A percentile compares a stretch with the other conserved stretches of the same genome.
phyloP scores from a whole-genome alignment of 495 filamentous ascomycete species.

The Hypoxylon subgilvum region DNA sequence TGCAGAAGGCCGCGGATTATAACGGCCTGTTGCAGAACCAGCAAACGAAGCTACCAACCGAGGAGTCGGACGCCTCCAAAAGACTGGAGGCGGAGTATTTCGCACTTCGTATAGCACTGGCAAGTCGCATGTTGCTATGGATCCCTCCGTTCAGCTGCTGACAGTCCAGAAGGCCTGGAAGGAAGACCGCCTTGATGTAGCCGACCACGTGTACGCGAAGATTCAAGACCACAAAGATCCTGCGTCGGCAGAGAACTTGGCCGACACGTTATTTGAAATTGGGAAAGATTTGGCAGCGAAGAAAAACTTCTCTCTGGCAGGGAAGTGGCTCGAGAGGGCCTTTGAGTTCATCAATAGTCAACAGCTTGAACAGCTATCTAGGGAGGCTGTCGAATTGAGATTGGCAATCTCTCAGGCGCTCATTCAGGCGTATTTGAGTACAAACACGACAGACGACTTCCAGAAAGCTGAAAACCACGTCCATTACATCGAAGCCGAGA shows the following conservation, averaged over 20 bases:
- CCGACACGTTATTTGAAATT: conserved; percentile 75
- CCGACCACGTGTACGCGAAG: conserved; percentile 77
- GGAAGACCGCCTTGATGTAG: conserved; percentile 71
- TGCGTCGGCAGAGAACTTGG: conserved; percentile 64
- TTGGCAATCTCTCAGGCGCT: conserved; percentile 69
- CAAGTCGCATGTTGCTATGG: conserved; percentile 45
- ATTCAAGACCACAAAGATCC: conserved; percentile 54
- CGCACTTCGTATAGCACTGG: conserved; percentile 70
- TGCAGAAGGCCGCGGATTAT: conserved; percentile 69
- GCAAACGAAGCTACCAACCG: conserved; percentile 33
- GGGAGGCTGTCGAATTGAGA: conserved; percentile 66
- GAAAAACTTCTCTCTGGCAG: conserved; percentile 59
- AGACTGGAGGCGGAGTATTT: conserved; percentile 70
- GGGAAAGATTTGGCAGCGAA: conserved; percentile 64
- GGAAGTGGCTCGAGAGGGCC: conserved; percentile 78
- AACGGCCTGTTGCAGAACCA: conserved; percentile 60
- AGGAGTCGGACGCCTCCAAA: conserved; percentile 42
- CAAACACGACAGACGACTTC: conserved; percentile 51
- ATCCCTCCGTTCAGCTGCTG: conserved; percentile 17
- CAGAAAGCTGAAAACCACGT: conserved; percentile 64
- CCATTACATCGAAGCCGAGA: conserved; percentile 63
- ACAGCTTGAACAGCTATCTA: conserved; percentile 61
- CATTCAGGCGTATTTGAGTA: conserved; percentile 60
- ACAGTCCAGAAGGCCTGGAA: conserved; percentile 67
- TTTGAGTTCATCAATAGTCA: conserved; percentile 63